These are phyloP conservation scores for Termitomyces sp. DNA, from an alignment of 768 basidiomycete genomes.

Conservation along the genomic window DNA sequence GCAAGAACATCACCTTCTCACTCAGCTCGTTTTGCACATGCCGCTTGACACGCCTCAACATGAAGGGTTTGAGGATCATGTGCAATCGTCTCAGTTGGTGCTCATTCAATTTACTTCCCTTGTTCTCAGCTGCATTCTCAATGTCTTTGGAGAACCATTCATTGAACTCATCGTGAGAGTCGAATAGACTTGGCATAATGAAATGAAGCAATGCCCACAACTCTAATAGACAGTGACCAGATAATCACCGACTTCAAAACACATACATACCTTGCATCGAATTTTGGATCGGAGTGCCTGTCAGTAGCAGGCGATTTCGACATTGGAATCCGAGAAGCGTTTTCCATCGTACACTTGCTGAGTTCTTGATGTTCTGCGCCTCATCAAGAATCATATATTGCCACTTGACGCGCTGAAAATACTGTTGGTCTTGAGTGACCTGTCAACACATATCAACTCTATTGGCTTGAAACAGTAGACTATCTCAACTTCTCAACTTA, in stretches of 20 bases:
- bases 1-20: constrained; percentile 68
- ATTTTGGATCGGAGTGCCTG: constrained; percentile 98
- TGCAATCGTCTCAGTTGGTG: constrained; percentile 92
- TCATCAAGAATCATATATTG: constrained; percentile 99
- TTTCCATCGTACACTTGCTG: constrained; percentile 94
- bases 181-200: constrained; percentile 99
- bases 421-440: constrained; percentile 96
- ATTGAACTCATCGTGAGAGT: constrained; percentile 98
- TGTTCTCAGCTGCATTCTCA: constrained; percentile 90
- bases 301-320: constrained; percentile 89
- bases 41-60: constrained; percentile 94
- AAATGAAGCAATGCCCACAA: constrained; percentile 98
- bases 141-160: constrained; percentile 99
- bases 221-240: constrained; percentile 42
- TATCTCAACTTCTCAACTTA: constrained; percentile 34
- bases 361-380: constrained; percentile 99
- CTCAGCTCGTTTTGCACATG: constrained; percentile 99
- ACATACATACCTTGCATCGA: constrained; percentile 86
- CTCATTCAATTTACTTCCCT: constrained; percentile 88
- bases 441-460: constrained; percentile 20
- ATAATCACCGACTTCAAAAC: background rate
- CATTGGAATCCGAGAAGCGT: constrained; percentile 94
- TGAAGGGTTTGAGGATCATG: constrained; percentile 99
- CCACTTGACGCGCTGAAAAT: constrained; percentile 97
- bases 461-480: background rate